These are phyloP conservation scores for Populus hybrid DNA, from an alignment of 441 rosid species.

Conservation along the genomic window DNA sequence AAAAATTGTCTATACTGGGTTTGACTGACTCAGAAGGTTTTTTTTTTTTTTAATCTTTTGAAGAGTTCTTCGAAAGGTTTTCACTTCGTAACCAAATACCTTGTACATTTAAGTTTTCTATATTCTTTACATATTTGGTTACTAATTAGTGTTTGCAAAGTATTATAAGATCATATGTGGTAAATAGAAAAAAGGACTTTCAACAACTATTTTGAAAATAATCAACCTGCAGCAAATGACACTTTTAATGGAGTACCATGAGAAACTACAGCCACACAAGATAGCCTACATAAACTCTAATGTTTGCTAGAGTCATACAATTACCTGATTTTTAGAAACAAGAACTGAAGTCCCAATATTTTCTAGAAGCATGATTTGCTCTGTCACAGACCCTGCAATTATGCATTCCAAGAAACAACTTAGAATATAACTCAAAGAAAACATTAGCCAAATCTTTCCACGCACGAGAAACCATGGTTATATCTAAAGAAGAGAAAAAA, in stretches of 20 bases:
- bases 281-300: neutral
- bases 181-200: too few relatives aligned
- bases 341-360: slow-evolving; percentile 95
- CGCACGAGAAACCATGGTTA: neutral
- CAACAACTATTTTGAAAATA: too few relatives aligned
- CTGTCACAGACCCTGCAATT: slow-evolving; percentile 63
- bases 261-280: neutral
- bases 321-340: slow-evolving; percentile 79
- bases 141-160: too few relatives aligned
- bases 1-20: too few relatives aligned
- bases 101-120: too few relatives aligned
- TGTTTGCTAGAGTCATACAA: neutral
- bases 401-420: slow-evolving; percentile 12
- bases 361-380: slow-evolving; percentile 97
- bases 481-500: neutral
- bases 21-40: too few relatives aligned
- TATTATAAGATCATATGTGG: too few relatives aligned
- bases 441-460: neutral
- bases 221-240: neutral
- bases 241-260: neutral
- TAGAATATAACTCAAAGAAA: slow-evolving; percentile 1
- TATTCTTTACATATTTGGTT: too few relatives aligned
- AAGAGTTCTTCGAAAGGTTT: too few relatives aligned
- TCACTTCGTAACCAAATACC: too few relatives aligned
- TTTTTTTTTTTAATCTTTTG: too few relatives aligned